Conservation (phyloP, 2,329 filamentous ascomycete genomes). For the Pseudocercospora vitis region DNA sequence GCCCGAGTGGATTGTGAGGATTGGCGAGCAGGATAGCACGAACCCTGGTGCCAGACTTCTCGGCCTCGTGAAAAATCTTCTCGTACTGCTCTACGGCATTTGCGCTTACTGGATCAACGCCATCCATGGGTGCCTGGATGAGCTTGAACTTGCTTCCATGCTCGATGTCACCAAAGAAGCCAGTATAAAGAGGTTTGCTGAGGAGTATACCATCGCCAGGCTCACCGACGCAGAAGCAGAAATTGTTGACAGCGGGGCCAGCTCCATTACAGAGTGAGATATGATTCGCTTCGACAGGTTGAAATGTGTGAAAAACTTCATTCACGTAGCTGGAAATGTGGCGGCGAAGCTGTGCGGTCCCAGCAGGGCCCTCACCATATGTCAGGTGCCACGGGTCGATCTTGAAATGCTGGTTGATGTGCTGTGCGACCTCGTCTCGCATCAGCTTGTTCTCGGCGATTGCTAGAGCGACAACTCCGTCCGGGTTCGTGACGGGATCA, state of each 20-base stretch:
- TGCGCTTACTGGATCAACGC: slow-evolving; percentile 85
- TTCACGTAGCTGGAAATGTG: slow-evolving; percentile 10
- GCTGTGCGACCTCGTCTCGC: slow-evolving; percentile 10
- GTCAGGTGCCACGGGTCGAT: slow-evolving; percentile 15
- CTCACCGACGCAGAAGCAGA: slow-evolving; percentile 13
- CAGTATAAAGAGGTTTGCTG: slow-evolving; percentile 13
- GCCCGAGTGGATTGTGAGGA: slow-evolving; percentile 32
- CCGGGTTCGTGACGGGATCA: slow-evolving; percentile 12
- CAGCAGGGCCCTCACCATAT: slow-evolving; percentile 10
- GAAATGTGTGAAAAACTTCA: slow-evolving; percentile 3
- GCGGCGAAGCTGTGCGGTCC: not conserved
- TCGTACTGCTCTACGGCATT: slow-evolving; percentile 67
- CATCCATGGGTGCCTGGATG: not conserved
- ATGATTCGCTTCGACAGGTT: not conserved
- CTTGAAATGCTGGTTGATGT: slow-evolving; percentile 10
- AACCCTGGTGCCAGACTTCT: not conserved
- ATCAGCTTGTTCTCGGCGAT: slow-evolving; percentile 16
- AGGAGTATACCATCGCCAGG: slow-evolving; percentile 14
- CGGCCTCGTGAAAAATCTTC: not conserved
- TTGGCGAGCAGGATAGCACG: slow-evolving; percentile 10
- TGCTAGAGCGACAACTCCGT: slow-evolving; percentile 11
- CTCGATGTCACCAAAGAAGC: slow-evolving; percentile 9
- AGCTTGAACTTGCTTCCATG: slow-evolving; percentile 5
- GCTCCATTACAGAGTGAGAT: slow-evolving; percentile 8
- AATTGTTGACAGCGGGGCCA: slow-evolving; percentile 1